Base-by-base conservation (phyloP, 73 alveolate genomes). In the Paramecium octaurelia region DNA sequence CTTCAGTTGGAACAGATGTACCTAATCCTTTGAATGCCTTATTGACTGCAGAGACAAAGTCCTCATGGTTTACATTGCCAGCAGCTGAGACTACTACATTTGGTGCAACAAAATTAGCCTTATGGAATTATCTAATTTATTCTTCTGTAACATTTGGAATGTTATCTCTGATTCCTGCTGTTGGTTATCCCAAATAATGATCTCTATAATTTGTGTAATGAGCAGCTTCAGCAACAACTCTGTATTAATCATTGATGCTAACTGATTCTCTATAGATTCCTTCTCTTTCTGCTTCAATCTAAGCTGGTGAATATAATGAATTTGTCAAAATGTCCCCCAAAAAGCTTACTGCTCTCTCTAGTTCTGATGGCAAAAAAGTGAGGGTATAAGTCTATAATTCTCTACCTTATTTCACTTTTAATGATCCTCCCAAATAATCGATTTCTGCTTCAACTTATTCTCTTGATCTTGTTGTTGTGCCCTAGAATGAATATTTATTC, bases 191-290 rank as follows among this genome's bases (percentile, higher is more conserved):
- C 38, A 88, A 24, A 71, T 42, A 88, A 95, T 96, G 98, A 38
- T 96, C 98, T 95, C 97, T 96, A 95, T 88, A 96, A 60, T 90
- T 57, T 75, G 93, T 96, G 96, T 43, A 93, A 93, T 95, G 96
- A 43, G 93, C 94, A 38, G 94, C 93, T 92, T 96, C 97, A 20
- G 94, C 57, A 54, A 93, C 43, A 77, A 95, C 92, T 68, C 93
- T 94, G 69, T 57, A 43, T 95, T 93, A 93, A 57, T 88, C 92
- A 54, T 60, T 86, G 46, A 46, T 93, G 93, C 88, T 92, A 71
- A 90, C 96, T 48, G 86, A 94, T 76, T 93, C 96, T 48, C 88
- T 83, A 86, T 69, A 35, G 44, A 96, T 94, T 23, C 77, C 96
- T 43, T 96, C 97, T 93, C 92, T 96, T 54, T 86, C 97, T 24